These are phyloP conservation scores for Colletotrichum eleusines DNA, from an alignment of 2,329 filamentous ascomycete genomes.

Conservation along the genomic window DNA sequence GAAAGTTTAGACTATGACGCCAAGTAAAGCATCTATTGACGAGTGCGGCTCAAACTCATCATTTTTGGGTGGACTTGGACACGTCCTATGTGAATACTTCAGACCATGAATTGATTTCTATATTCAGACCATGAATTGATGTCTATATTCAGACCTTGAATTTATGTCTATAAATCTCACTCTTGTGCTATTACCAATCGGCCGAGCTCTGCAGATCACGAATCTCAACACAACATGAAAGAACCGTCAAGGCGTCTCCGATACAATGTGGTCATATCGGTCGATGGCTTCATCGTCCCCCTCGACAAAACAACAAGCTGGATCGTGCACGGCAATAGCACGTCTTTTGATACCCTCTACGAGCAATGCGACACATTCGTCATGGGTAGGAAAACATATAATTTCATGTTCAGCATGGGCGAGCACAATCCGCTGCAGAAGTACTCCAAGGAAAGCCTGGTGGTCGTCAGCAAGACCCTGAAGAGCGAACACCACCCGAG, in stretches of 20 bases:
- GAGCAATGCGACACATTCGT: constrained; percentile 49
- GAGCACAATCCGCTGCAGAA: constrained; percentile 44
- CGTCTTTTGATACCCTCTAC: constrained; percentile 51
- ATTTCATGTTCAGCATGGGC: constrained; percentile 44
- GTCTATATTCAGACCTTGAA: neutral
- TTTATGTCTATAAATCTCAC: neutral
- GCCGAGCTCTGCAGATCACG: neutral
- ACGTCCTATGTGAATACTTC: neutral
- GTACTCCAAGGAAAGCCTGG: constrained; percentile 43
- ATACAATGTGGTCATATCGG: constrained; percentile 51
- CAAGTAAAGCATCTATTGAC: neutral
- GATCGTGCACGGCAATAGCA: constrained; percentile 49
- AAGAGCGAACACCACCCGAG: constrained; percentile 41
- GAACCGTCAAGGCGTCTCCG: constrained; percentile 43
- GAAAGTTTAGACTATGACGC: constrained; percentile 34
- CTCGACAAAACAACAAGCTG: constrained; percentile 47
- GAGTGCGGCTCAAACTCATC: too few species aligned
- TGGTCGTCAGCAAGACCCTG: constrained; percentile 48
- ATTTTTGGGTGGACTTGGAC: neutral
- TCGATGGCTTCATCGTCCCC: constrained; percentile 53
- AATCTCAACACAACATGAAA: constrained; percentile 4
- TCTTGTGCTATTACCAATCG: neutral
- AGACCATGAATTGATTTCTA: neutral
- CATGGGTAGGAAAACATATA: constrained; percentile 53
- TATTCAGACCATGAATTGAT: too few species aligned